Conservation (phyloP, 257 asterid genomes). For the Ligustrum vulgare region DNA sequence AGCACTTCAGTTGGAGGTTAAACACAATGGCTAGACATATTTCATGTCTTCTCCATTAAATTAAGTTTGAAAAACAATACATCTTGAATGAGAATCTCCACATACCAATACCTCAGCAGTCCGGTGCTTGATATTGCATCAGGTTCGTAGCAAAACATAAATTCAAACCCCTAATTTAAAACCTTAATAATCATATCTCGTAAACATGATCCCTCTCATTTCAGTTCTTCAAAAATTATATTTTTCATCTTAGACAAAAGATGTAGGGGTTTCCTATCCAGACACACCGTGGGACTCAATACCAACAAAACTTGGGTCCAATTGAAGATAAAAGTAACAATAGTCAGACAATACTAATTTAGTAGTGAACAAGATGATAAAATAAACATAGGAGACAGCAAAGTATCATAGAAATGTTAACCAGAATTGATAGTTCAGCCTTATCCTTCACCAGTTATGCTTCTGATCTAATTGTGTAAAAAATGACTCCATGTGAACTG, state of each 20-base stretch:
- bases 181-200: background rate
- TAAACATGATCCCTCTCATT: background rate
- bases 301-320: background rate
- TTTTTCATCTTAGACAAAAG: too few species aligned
- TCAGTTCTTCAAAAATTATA: too few species aligned
- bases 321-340: background rate
- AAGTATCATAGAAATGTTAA: too few species aligned
- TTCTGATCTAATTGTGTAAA: background rate
- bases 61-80: background rate
- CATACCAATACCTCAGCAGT: background rate
- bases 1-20: background rate
- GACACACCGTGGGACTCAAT: too few species aligned
- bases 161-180: background rate
- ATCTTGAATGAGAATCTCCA: background rate
- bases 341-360: too few species aligned
- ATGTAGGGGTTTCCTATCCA: too few species aligned
- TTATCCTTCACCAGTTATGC: background rate
- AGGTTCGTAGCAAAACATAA: background rate
- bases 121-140: background rate
- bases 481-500: background rate
- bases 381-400: background rate
- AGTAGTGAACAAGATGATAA: background rate
- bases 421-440: background rate
- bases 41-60: background rate
- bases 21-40: background rate